phyloP scores from a whole-genome alignment of 352 stramenopile genomes.

The Elongisporangium senticosum region DNA sequence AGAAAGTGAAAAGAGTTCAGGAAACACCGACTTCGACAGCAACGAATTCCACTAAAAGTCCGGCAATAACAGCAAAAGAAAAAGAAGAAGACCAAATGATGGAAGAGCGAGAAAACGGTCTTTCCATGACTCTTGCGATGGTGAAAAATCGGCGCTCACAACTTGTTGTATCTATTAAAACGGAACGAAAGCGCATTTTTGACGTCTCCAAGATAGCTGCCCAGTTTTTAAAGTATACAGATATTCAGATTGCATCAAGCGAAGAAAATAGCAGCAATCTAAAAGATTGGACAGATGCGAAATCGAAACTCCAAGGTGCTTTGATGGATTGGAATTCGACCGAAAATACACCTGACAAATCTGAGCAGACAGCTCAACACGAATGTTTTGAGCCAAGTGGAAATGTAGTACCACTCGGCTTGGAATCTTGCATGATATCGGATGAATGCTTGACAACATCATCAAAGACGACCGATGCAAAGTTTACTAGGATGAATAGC shows the following conservation, averaged over 20 bases:
- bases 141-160: conserved; percentile 49
- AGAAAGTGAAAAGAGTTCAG: conserved; percentile 20
- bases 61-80: conserved; percentile 8
- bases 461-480: conserved; percentile 51
- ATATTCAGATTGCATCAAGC: conserved; percentile 19
- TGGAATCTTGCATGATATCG: conserved; percentile 52
- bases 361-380: background rate
- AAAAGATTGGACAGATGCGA: conserved; percentile 27
- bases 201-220: conserved; percentile 39
- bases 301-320: conserved; percentile 20
- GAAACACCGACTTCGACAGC: conserved; percentile 7
- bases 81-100: conserved; percentile 65
- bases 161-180: conserved; percentile 48
- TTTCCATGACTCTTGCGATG: conserved; percentile 65
- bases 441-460: conserved; percentile 58
- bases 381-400: conserved; percentile 29
- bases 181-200: conserved; percentile 66
- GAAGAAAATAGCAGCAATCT: conserved; percentile 8
- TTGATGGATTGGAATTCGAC: conserved; percentile 32
- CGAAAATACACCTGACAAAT: conserved; percentile 7
- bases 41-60: conserved; percentile 9
- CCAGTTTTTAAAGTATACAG: conserved; percentile 50
- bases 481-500: conserved; percentile 50
- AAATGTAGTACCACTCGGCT: conserved; percentile 40
- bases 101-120: conserved; percentile 75